Evolutionary conservation across 495 filamentous ascomycete genomes (phyloP).

Genomic region (Aspergillus ellipticus): DNA sequence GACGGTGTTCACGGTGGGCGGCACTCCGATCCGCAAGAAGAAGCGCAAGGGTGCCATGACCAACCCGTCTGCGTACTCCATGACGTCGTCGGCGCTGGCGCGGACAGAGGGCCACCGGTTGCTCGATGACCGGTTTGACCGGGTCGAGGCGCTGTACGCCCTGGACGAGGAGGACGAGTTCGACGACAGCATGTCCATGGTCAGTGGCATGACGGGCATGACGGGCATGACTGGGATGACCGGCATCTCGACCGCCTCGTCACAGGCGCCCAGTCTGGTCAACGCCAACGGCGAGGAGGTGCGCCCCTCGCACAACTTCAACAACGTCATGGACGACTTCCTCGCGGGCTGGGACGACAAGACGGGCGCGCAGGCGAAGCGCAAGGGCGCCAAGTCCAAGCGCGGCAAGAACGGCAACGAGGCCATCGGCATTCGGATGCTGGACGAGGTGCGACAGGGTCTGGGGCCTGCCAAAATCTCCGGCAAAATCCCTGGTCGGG

Average conservation of each 20-base stretch:
- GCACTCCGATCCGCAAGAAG: slow-evolving; percentile 74
- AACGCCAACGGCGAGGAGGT: slow-evolving; percentile 40
- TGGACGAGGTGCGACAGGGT: slow-evolving; percentile 83
- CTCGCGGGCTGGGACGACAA: slow-evolving; percentile 56
- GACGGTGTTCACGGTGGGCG: slow-evolving; percentile 65
- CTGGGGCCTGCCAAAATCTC: slow-evolving; percentile 64
- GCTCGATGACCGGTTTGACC: slow-evolving; percentile 87
- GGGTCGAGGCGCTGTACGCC: slow-evolving; percentile 80
- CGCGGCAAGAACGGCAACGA: slow-evolving; percentile 78
- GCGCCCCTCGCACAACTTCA: slow-evolving; percentile 67
- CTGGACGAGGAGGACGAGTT: slow-evolving; percentile 66
- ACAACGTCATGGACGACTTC: slow-evolving; percentile 92
- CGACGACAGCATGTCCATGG: slow-evolving; percentile 51
- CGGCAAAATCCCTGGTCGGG: slow-evolving; percentile 29
- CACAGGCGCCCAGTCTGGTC: slow-evolving; percentile 43
- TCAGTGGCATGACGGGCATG: slow-evolving; percentile 52
- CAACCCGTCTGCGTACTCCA: slow-evolving; percentile 87
- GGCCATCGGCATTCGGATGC: slow-evolving; percentile 75
- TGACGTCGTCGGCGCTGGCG: slow-evolving; percentile 85
- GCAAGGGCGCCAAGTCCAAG: slow-evolving; percentile 49
- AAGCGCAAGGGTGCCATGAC: slow-evolving; percentile 90
- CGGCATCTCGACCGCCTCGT: slow-evolving; percentile 44
- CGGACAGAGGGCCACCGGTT: slow-evolving; percentile 85
- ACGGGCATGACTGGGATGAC: slow-evolving; percentile 43
- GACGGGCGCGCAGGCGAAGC: slow-evolving; percentile 71